Evolutionary conservation across 108 stramenopile species (phyloP).

Genomic region (Nitzschia sp.): DNA sequence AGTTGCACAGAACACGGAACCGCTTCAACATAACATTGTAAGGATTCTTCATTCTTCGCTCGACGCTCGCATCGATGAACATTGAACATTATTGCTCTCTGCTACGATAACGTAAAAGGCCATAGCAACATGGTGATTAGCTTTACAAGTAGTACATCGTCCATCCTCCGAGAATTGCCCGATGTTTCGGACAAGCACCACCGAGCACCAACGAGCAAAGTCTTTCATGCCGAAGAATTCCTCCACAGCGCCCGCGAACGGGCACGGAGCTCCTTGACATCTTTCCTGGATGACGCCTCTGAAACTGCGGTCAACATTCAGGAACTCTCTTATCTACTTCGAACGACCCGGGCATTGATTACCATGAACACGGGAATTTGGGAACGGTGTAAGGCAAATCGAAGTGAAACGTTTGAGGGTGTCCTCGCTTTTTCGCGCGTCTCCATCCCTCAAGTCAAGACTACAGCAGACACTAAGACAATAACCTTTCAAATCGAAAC

Average conservation of each 20-base stretch:
- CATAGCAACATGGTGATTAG: too few species aligned
- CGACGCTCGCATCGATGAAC: too few species aligned
- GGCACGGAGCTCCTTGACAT: neutral
- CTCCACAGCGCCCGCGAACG: neutral
- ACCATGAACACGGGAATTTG: neutral
- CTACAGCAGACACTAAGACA: neutral
- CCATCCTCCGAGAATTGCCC: too few species aligned
- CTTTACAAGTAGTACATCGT: too few species aligned
- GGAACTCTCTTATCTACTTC: neutral
- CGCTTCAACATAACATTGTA: too few species aligned
- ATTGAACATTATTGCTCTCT: too few species aligned
- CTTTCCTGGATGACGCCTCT: neutral
- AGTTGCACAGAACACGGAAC: too few species aligned
- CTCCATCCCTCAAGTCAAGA: neutral
- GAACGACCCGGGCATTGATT: neutral
- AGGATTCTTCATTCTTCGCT: too few species aligned
- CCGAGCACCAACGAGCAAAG: too few species aligned
- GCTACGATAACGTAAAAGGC: too few species aligned
- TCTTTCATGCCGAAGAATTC: neutral
- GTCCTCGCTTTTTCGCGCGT: constrained; percentile 1
- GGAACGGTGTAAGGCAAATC: neutral
- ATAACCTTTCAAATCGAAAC: neutral
- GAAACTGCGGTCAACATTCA: neutral
- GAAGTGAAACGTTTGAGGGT: neutral
- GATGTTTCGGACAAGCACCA: too few species aligned